These are phyloP conservation scores for Babesia bigemina DNA, from an alignment of 169 alveolate species.

Conservation along the genomic window DNA sequence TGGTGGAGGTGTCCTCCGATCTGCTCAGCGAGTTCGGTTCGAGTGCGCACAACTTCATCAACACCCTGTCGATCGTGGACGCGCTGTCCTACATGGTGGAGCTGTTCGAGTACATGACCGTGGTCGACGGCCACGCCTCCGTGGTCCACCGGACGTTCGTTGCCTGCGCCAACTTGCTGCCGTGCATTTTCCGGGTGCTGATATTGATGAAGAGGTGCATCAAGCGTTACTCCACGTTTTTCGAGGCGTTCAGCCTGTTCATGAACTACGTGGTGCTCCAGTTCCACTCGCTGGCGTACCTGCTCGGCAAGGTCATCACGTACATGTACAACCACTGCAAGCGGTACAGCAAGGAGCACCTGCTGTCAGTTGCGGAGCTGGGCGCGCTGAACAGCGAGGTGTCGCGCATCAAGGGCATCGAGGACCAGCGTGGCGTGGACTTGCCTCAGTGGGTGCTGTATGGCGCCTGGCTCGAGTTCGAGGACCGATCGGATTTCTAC, in stretches of 20 bases:
- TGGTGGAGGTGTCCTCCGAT: slow-evolving; percentile 32
- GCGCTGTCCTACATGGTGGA: slow-evolving; percentile 39
- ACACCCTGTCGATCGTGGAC: slow-evolving; percentile 49
- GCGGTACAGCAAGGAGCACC: slow-evolving; percentile 5
- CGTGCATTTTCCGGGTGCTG: slow-evolving; percentile 40
- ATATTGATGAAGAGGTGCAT: slow-evolving; percentile 15
- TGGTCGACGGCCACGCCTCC: slow-evolving; percentile 9
- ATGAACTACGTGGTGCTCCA: slow-evolving; percentile 50
- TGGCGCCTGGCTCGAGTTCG: slow-evolving; percentile 1
- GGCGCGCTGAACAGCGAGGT: background rate
- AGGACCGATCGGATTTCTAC: background rate
- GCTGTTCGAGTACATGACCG: slow-evolving; percentile 34
- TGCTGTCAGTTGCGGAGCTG: background rate
- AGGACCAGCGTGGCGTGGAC: background rate
- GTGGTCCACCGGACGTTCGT: slow-evolving; percentile 25
- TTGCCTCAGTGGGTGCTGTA: slow-evolving; percentile 47
- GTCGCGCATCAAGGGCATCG: background rate
- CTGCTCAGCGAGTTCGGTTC: slow-evolving; percentile 23
- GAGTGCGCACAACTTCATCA: slow-evolving; percentile 36
- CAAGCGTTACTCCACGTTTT: slow-evolving; percentile 18
- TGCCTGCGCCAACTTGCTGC: slow-evolving; percentile 40
- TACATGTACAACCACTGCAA: slow-evolving; percentile 20
- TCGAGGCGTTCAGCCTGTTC: slow-evolving; percentile 17
- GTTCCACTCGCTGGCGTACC: slow-evolving; percentile 33
- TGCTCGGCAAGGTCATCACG: slow-evolving; percentile 32